Evolutionary conservation across 441 rosid species (phyloP).

Genomic region (Gossypium gossypioides): DNA sequence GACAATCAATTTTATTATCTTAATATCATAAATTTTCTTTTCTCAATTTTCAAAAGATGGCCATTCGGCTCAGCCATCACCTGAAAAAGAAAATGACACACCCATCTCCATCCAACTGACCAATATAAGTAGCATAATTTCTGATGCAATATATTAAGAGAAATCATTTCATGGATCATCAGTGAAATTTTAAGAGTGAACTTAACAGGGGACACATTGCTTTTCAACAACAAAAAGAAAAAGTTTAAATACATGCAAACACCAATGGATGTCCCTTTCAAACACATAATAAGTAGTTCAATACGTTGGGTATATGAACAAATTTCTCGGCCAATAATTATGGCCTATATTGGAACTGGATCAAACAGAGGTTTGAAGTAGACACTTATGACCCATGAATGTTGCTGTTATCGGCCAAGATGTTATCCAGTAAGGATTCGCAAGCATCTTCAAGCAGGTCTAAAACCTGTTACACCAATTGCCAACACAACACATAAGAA

Average conservation of each 20-base stretch:
- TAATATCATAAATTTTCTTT: neutral
- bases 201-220: neutral
- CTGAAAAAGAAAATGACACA: neutral
- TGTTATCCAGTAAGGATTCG: conserved; percentile 69
- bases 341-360: neutral
- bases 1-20: neutral
- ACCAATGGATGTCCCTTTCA: neutral
- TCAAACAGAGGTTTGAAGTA: neutral
- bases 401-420: conserved; percentile 32
- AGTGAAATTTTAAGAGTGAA: neutral
- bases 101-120: neutral
- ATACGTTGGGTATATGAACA: neutral
- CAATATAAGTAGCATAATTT: neutral
- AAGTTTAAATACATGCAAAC: neutral
- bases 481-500: neutral
- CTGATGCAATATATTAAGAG: neutral
- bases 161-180: neutral
- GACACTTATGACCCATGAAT: conserved; percentile 10
- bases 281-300: neutral
- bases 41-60: neutral
- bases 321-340: neutral
- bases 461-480: conserved; percentile 40
- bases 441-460: conserved; percentile 90
- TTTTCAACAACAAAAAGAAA: neutral
- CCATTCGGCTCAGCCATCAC: neutral